Evolutionary conservation across 305 asterid genomes (phyloP).

Genomic region (Fraxinus dipetala): DNA sequence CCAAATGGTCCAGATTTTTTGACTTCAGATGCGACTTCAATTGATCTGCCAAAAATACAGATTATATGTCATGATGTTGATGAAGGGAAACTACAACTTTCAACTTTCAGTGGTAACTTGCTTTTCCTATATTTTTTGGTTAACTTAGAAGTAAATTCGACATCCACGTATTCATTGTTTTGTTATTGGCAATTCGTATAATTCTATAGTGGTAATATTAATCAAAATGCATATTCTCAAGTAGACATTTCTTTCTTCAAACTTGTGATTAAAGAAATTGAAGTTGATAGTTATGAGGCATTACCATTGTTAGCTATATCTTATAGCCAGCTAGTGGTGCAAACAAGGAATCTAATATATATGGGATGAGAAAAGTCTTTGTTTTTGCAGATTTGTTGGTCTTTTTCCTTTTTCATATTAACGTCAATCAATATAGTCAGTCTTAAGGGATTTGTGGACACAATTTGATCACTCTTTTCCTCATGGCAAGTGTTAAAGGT

Average conservation of each 20-base stretch:
- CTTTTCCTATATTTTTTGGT: constrained; percentile 20
- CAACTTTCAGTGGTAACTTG: constrained; percentile 50
- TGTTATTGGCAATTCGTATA: neutral
- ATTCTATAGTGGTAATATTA: constrained; percentile 11
- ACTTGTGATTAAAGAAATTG: constrained; percentile 2
- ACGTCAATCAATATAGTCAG: neutral
- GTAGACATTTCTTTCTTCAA: constrained; percentile 6
- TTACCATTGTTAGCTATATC: neutral
- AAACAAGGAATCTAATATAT: constrained; percentile 11
- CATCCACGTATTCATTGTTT: neutral
- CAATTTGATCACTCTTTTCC: neutral
- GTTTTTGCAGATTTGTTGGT: neutral
- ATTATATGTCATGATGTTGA: constrained; percentile 53
- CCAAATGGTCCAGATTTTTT: constrained; percentile 60
- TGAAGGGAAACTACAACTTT: constrained; percentile 36
- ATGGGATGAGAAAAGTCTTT: neutral
- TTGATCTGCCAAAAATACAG: constrained; percentile 69
- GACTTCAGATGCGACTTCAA: constrained; percentile 38
- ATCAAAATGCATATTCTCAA: constrained; percentile 9
- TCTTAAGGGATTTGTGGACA: neutral
- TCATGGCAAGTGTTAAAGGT: neutral
- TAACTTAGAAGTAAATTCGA: neutral
- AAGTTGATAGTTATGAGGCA: constrained; percentile 8
- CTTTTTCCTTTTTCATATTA: neutral
- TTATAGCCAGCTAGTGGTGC: constrained; percentile 1